Evolutionary conservation across 2,329 filamentous ascomycete genomes (phyloP).

Genomic region (Colletotrichum sp.): DNA sequence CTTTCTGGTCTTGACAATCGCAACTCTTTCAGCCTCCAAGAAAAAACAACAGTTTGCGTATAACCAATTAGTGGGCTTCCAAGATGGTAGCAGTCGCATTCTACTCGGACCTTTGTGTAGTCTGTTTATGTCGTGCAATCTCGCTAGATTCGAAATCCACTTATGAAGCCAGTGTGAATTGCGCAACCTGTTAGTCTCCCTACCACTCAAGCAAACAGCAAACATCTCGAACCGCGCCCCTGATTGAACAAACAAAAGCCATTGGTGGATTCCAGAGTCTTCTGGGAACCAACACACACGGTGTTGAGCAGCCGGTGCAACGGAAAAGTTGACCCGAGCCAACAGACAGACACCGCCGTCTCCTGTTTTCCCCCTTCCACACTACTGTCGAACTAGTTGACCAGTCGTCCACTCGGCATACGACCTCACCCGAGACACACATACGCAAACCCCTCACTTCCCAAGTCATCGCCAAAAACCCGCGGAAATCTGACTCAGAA

Average conservation of each 20-base stretch:
- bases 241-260: background rate
- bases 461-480: background rate
- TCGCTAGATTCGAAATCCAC: background rate
- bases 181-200: background rate
- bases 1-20: background rate
- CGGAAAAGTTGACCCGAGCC: background rate
- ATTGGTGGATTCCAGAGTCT: background rate
- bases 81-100: background rate
- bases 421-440: background rate
- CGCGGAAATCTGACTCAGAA: background rate
- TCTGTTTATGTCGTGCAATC: fast-evolving
- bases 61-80: background rate
- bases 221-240: background rate
- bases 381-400: background rate
- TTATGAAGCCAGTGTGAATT: background rate
- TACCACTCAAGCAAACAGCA: background rate
- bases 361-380: background rate
- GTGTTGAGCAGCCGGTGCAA: background rate
- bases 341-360: background rate
- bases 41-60: slow-evolving; percentile 18
- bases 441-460: background rate
- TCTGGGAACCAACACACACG: background rate
- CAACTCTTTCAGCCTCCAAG: background rate
- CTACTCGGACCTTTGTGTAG: background rate
- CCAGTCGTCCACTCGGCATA: background rate